Evolutionary conservation across 441 rosid genomes (phyloP).

Genomic region (Melastoma candidum): DNA sequence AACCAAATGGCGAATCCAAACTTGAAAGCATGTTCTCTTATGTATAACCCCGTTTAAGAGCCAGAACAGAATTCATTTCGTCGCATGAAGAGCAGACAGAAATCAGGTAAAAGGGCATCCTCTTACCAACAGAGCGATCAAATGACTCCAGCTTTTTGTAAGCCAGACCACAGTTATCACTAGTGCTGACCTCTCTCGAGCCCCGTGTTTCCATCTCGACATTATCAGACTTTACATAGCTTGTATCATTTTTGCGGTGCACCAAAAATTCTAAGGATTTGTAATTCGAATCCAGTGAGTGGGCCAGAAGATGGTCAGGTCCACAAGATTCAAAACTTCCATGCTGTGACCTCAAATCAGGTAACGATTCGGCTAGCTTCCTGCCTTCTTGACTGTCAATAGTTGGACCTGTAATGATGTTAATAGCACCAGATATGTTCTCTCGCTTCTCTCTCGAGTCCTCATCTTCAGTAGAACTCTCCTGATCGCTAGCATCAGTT

Average conservation of each 20-base stretch:
- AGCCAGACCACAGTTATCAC: constrained; percentile 20
- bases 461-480: constrained; percentile 22
- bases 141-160: constrained; percentile 24
- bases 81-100: too few relatives aligned
- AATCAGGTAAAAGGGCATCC: neutral
- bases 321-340: constrained; percentile 22
- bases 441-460: constrained; percentile 20
- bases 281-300: constrained; percentile 47
- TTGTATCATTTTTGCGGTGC: constrained; percentile 23
- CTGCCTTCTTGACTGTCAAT: constrained; percentile 24
- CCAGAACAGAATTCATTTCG: too few relatives aligned
- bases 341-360: constrained; percentile 35
- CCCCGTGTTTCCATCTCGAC: constrained; percentile 22
- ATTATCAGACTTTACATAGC: constrained; percentile 21
- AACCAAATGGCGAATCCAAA: too few relatives aligned
- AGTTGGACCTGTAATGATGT: constrained; percentile 27
- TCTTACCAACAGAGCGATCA: constrained; percentile 59
- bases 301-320: constrained; percentile 38
- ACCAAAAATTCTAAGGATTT: constrained; percentile 28
- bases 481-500: constrained; percentile 13
- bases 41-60: too few relatives aligned
- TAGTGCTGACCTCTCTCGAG: constrained; percentile 18
- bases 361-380: constrained; percentile 57
- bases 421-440: constrained; percentile 38
- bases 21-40: too few relatives aligned